A percentile compares a stretch with the other conserved stretches of the same genome.
Conservation (phyloP, 768 basidiomycete species). For the Phallus indusiatus region DNA sequence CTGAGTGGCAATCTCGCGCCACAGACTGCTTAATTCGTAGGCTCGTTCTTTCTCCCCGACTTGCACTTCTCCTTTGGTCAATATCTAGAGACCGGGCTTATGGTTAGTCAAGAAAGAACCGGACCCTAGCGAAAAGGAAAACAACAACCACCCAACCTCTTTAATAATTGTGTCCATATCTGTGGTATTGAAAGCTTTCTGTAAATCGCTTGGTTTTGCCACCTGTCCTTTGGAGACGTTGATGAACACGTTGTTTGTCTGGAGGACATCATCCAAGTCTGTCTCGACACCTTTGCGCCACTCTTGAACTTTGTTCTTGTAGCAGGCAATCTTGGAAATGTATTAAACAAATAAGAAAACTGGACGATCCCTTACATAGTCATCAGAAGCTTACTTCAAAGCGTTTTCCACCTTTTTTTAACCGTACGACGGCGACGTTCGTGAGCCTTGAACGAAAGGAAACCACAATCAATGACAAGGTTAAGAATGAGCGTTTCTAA, state of each 20-base stretch:
- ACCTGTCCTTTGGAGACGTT: conserved; percentile 97
- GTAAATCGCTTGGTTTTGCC: conserved; percentile 79
- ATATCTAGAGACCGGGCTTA: conserved; percentile 44
- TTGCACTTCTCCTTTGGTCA: conserved; percentile 94
- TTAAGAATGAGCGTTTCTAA: background rate
- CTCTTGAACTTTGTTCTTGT: conserved; percentile 99
- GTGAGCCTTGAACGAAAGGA: conserved; percentile 55
- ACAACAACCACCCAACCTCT: conserved; percentile 43
- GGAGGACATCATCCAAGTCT: conserved; percentile 88
- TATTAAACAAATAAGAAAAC: background rate
- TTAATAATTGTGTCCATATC: conserved; percentile 65
- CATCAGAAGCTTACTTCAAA: conserved; percentile 67
- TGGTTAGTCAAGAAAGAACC: background rate
- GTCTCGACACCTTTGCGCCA: conserved; percentile 92
- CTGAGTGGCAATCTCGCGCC: conserved; percentile 85
- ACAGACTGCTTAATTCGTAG: conserved; percentile 74
- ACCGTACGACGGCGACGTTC: conserved; percentile 90
- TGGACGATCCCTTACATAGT: background rate
- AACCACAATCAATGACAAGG: background rate
- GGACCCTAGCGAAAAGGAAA: background rate
- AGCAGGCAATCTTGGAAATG: conserved; percentile 75
- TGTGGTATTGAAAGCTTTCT: conserved; percentile 82
- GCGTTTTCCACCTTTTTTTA: conserved; percentile 95
- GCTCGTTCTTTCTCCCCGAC: conserved; percentile 95
- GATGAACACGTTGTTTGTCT: conserved; percentile 90